phyloP scores from a whole-genome alignment of 2,329 filamentous ascomycete genomes.

The Ceratocystis cubensis region DNA sequence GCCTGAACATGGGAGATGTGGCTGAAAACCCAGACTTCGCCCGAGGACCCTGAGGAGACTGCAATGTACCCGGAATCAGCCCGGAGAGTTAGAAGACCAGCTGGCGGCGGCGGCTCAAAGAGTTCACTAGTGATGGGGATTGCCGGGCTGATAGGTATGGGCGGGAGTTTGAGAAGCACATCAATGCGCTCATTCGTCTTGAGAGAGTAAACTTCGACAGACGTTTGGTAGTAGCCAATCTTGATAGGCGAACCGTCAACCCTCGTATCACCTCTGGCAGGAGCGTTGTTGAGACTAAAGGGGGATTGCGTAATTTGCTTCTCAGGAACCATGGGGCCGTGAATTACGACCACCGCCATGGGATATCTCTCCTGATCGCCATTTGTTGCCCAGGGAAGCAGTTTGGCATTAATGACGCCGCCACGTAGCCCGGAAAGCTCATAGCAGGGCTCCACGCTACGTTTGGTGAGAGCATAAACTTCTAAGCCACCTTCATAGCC shows the following conservation, averaged over 20 bases:
- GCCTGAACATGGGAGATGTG: constrained; percentile 30
- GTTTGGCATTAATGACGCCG: constrained; percentile 67
- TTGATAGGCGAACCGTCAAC: constrained; percentile 27
- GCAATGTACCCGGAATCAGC: constrained; percentile 60
- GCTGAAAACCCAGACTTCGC: constrained; percentile 71
- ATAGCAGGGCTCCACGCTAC: constrained; percentile 56
- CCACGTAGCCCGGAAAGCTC: constrained; percentile 67
- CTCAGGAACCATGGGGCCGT: constrained; percentile 52
- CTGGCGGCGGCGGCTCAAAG: constrained; percentile 55
- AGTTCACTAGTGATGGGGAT: constrained; percentile 47
- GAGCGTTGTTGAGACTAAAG: constrained; percentile 27
- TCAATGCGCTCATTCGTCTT: constrained; percentile 58
- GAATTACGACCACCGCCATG: constrained; percentile 65
- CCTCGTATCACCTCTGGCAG: constrained; percentile 11
- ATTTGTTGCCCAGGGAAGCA: constrained; percentile 55
- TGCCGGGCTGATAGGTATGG: constrained; percentile 43
- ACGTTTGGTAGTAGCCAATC: constrained; percentile 64
- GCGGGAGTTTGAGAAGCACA: constrained; percentile 59
- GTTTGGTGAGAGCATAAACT: constrained; percentile 59
- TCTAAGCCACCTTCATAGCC: constrained; percentile 73
- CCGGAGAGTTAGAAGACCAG: constrained; percentile 60
- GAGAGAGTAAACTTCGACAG: constrained; percentile 79
- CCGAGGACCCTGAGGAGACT: constrained; percentile 68
- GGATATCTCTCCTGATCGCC: constrained; percentile 43
- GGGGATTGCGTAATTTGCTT: constrained; percentile 26